Percentiles rank a stretch among this genome's conserved stretches.
These are phyloP conservation scores for Triadica sebifera DNA, from an alignment of 345 rosid species.

Conservation along the genomic window DNA sequence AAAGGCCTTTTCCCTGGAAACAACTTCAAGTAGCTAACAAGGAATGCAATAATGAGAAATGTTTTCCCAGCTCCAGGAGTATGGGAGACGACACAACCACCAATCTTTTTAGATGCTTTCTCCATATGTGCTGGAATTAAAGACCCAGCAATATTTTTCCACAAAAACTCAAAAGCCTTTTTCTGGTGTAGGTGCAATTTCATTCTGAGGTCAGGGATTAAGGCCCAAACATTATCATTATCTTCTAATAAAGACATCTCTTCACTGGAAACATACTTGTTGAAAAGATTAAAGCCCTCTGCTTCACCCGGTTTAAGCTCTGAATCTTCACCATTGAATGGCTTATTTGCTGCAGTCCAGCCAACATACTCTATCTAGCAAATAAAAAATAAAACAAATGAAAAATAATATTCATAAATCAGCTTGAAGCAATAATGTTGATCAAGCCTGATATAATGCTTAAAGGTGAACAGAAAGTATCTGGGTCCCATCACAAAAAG, in stretches of 20 bases:
- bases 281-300: constrained; percentile 28
- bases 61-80: constrained; percentile 96
- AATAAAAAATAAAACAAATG: not conserved
- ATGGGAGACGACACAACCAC: constrained; percentile 94
- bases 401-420: constrained; percentile 2
- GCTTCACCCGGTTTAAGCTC: constrained; percentile 29
- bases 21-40: constrained; percentile 75
- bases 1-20: constrained; percentile 84
- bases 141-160: constrained; percentile 82
- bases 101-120: constrained; percentile 45
- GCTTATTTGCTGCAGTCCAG: constrained; percentile 43
- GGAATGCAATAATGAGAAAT: constrained; percentile 85
- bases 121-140: constrained; percentile 59
- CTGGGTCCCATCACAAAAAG: too few species aligned
- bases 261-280: constrained; percentile 25
- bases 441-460: not conserved
- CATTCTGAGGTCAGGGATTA: constrained; percentile 66
- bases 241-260: constrained; percentile 37
- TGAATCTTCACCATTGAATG: constrained; percentile 33
- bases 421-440: not conserved
- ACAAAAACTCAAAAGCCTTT: constrained; percentile 86
- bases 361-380: constrained; percentile 41
- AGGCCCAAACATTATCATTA: constrained; percentile 71
- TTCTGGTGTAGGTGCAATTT: constrained; percentile 76
- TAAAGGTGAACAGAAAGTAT: not conserved